Base-by-base conservation (phyloP, 2,329 filamentous ascomycete genomes). In the Aspergillus sp. region DNA sequence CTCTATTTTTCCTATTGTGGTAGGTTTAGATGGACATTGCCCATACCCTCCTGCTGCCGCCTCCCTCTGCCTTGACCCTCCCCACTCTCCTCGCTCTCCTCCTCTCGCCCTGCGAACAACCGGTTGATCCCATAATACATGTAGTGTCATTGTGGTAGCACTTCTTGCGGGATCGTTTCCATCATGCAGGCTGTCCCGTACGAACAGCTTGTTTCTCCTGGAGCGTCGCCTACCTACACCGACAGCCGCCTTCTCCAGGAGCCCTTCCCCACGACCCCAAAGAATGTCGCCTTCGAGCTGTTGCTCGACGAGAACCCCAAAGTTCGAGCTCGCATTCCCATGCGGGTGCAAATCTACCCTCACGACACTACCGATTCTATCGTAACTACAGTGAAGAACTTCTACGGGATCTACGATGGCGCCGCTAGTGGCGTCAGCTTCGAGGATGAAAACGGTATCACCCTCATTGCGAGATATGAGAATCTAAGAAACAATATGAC, bases 281-380 rank as follows among this genome's bases (percentile, higher is more conserved):
- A 89, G 78, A 85, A 87, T 73, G 84, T 89, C 73, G 83, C 85
- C 69, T 89, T 89, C 72, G 85, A 88, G 76, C 80, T 89, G 62
- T 80, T 88, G 57, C 80, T 87, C 48, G 83, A 85, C 61, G 83
- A 86, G 67, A 81, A 82, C 63, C 84, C 84, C 64, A 84, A 85
- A 68, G 80, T 83, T 64, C 81, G 83, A 73, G 87, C 86, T 69
- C 83, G 87, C 63, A 84, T 89, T 56, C 87, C 87, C 13, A 87
- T 89, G 84, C 81, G 86, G 67, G 87, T 90, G 49, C 91, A 96
- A 73, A 97, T 99, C 69, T 97, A 90, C 73, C 92, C 92, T 51
- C 93, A 98, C 78, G 95, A 99, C 82, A 93, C 92, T 56, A 98
- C 94, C 23, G 94, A 98, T 75, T 97, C 93, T 41, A 99, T 99